These are phyloP conservation scores for Ceratocystiopsis sp. DNA, from an alignment of 2,329 filamentous ascomycete genomes.

Conservation along the genomic window DNA sequence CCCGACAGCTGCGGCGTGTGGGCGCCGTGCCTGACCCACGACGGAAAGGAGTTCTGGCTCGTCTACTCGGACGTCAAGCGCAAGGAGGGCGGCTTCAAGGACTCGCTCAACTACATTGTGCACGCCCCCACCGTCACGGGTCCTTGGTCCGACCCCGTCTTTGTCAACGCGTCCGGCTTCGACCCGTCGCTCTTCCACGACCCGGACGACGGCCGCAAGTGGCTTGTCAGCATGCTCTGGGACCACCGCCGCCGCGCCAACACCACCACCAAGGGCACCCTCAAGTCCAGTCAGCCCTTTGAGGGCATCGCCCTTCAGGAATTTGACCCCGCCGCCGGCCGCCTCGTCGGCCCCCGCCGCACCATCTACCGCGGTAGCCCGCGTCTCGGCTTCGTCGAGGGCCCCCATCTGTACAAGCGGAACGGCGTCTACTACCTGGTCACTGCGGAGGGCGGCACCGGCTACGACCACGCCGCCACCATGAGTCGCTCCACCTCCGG, in stretches of 20 bases:
- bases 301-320: slow-evolving; percentile 42
- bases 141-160: slow-evolving; percentile 44
- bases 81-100: slow-evolving; percentile 42
- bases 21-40: slow-evolving; percentile 46
- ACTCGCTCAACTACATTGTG: slow-evolving; percentile 32
- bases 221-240: slow-evolving; percentile 39
- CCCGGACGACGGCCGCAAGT: slow-evolving; percentile 32
- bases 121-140: slow-evolving; percentile 34
- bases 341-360: slow-evolving; percentile 36
- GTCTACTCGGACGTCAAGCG: slow-evolving; percentile 51
- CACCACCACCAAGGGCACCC: slow-evolving; percentile 14
- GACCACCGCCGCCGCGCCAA: slow-evolving; percentile 32
- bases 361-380: slow-evolving; percentile 39
- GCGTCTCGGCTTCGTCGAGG: slow-evolving; percentile 31
- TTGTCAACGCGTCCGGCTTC: slow-evolving; percentile 35
- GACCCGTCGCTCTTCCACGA: slow-evolving; percentile 45
- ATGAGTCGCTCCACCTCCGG: slow-evolving; percentile 30
- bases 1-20: slow-evolving; percentile 45
- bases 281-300: slow-evolving; percentile 19
- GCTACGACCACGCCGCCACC: slow-evolving; percentile 41
- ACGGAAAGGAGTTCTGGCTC: slow-evolving; percentile 42
- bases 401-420: slow-evolving; percentile 40
- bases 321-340: slow-evolving; percentile 29
- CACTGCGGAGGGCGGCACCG: slow-evolving; percentile 43
- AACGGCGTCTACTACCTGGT: slow-evolving; percentile 43